Base-by-base conservation (phyloP, 148 eudicot genomes). In the Rhododendron mucronatum region DNA sequence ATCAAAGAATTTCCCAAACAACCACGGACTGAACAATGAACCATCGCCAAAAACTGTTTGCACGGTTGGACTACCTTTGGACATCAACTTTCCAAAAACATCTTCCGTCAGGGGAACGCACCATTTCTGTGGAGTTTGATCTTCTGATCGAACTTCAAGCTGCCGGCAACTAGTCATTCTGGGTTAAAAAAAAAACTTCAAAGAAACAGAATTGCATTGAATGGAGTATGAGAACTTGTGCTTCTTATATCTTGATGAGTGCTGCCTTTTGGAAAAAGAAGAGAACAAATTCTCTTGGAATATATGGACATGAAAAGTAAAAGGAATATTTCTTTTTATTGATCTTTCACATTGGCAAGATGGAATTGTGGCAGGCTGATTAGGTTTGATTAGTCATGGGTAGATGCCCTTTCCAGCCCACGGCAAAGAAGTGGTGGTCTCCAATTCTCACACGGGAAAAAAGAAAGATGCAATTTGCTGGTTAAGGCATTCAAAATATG, bases 1-100 rank as follows among this genome's bases (percentile, higher is more conserved):
- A 90, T 96, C 98, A 76, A 96, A 96, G 89, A 95, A 96, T 90
- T 95, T 96, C 5, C 95, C 95, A 83, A 96, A 96, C 91, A 96
- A 88, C 87, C 94, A 86, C 9, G 99, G 99, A 85, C 96, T 94
- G 86, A 96, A 96, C 53, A 96, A 39, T 0, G 96, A 96, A 0
- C 96, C 95, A 26, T 94, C 93, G 16, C 91, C 91, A 80, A 93
- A 94, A 18, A 92, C 90, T 80, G 86, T 90, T 35, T 86, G 90
- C 7, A 85, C 84, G 0, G 73, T 85, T 61, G 90, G 86, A 81
- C 86, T 90, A 8, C 89, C 94, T 78, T 85, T 93, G 2, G 90
- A 48, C 77, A 91, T 76, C 75, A 95, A 88, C 35, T 86, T 88
- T n/a, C 88, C 90, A 51, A 94, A 96, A 13, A 81, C 91, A 10